Percentiles rank a stretch among this genome's conserved stretches.
Evolutionary conservation across 805 yeast species (phyloP).

Genomic region (Kluyveromyces dobzhanskii): DNA sequence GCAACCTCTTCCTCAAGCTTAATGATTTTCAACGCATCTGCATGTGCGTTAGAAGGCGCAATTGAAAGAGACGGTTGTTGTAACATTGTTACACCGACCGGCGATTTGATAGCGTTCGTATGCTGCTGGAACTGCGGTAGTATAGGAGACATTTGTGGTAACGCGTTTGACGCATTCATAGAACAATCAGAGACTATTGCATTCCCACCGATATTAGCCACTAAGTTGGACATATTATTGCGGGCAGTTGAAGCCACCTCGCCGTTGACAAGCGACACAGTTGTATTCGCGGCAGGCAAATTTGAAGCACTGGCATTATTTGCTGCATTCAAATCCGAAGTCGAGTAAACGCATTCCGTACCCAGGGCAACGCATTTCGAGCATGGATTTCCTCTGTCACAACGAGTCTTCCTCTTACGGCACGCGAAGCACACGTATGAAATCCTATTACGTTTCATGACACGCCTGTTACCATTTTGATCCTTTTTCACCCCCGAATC

Average conservation of each 20-base stretch:
- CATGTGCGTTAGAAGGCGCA: not conserved
- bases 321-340: not conserved
- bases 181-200: too few species aligned
- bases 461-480: not conserved
- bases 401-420: slow-evolving; percentile 2
- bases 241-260: not conserved
- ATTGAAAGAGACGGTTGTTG: not conserved
- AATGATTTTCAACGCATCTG: not conserved
- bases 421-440: slow-evolving; percentile 3
- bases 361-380: slow-evolving; percentile 1
- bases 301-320: not conserved
- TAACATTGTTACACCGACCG: not conserved
- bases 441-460: slow-evolving; percentile 1
- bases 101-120: not conserved
- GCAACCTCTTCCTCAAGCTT: not conserved
- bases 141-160: not conserved
- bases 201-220: too few species aligned
- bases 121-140: not conserved
- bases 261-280: too few species aligned
- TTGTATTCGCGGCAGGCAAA: not conserved
- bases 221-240: too few species aligned
- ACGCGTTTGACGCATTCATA: not conserved
- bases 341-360: not conserved
- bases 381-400: slow-evolving; percentile 4
- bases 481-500: too few species aligned